Base-by-base conservation (phyloP, 73 alveolate genomes). In the Effrenium voratum region DNA sequence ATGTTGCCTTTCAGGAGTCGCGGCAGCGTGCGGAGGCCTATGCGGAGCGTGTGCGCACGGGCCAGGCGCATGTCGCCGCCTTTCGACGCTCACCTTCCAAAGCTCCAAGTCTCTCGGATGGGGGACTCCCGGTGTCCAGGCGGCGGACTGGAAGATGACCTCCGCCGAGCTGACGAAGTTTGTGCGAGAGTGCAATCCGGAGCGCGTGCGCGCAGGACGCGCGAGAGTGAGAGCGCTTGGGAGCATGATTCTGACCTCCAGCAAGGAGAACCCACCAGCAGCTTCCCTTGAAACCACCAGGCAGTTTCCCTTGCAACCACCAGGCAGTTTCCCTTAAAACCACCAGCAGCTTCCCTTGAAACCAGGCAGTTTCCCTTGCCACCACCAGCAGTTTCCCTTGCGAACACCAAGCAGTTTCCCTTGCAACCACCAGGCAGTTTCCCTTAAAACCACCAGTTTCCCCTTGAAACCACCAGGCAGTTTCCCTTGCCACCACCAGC, bases 101-200 rank as follows among this genome's bases (percentile, higher is more conserved):
- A 52, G 66, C 66, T 19, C 66, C 66, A 52, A 52, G 19, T 13
- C 66, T 19, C 66, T 19, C 66, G 19, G 19, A 52, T 52, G 19
- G 28, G 19, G 32, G 77, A 63, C 12, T 16, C 77, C 41, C 81
- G 68, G 32, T 19, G 1, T 28, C 32, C 12, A 70, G 75, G 96
- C 96, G 30, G 96, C 96, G 30, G 96, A 88, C 55, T 88, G 96
- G 96, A 88, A 88, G 96, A 88, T 88, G 96, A 88, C 96, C 38
- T 66, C 87, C 24, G 75, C 96, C 12, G 87, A 88, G 85, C 96
- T 88, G 66, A 44, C 73, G 87, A 72, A 46, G 19, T 68, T 66
- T n/a, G 75, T 88, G 30, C 75, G 13, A 55, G 86, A 66, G 55
- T 88, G 96, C 96, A 88, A 88, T 43, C 87, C 96, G 13, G 96